Percentiles rank a stretch among this genome's conserved stretches.
These are phyloP conservation scores for Euphorbia lathyris DNA, from an alignment of 345 rosid species.

Conservation along the genomic window DNA sequence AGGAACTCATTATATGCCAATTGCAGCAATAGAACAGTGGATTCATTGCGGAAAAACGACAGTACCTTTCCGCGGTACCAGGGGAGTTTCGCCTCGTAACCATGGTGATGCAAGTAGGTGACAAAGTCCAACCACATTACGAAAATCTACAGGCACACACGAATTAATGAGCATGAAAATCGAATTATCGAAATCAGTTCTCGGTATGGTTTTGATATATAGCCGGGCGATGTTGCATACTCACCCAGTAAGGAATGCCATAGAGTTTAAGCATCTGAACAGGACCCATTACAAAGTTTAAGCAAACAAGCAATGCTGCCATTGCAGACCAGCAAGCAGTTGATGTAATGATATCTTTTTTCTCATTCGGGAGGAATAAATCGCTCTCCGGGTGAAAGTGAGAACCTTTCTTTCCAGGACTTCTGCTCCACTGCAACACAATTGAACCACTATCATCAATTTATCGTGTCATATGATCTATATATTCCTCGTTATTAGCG, in stretches of 20 bases:
- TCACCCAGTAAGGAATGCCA: slow-evolving; percentile 29
- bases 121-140: slow-evolving; percentile 87
- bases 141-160: slow-evolving; percentile 45
- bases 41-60: not conserved
- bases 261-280: slow-evolving; percentile 27
- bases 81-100: slow-evolving; percentile 75
- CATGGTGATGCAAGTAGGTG: slow-evolving; percentile 92
- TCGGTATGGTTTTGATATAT: too few species aligned
- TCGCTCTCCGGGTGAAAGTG: slow-evolving; percentile 79
- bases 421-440: slow-evolving; percentile 58
- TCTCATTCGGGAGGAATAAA: slow-evolving; percentile 68
- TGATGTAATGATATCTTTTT: slow-evolving; percentile 62
- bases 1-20: not conserved
- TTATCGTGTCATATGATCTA: too few species aligned
- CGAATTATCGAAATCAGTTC: not conserved
- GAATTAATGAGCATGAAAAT: not conserved
- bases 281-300: slow-evolving; percentile 26
- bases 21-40: not conserved
- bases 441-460: not conserved
- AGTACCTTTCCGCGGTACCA: slow-evolving; percentile 96
- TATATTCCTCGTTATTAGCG: too few species aligned
- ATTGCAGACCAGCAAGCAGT: slow-evolving; percentile 38
- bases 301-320: slow-evolving; percentile 28
- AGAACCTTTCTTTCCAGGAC: slow-evolving; percentile 90
- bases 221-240: not conserved